Evolutionary conservation across 805 yeast genomes (phyloP), one percentile per base, ranked within the genome.

Genomic region (Ogataea paradorogensis): DNA sequence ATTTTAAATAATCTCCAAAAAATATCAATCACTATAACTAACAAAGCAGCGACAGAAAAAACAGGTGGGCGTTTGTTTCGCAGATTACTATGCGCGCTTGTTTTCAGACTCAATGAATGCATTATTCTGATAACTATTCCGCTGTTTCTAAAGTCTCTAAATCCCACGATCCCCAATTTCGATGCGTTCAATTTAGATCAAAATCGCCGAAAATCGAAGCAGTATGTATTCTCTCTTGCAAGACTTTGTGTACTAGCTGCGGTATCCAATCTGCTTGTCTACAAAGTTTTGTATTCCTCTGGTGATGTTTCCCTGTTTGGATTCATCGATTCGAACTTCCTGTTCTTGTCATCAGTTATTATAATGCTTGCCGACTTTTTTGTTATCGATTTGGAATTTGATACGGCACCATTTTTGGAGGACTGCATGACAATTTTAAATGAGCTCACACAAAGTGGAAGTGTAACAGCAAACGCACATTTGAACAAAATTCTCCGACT

Each of bases 381-480:
- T 11, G 28, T 9, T 8, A 23, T 11, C 26, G 20, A 22, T 18
- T 18, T 23, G 11, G 14, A 30, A 27, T 21, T 23, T 11, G 18
- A 13, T n/a, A 16, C 33, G n/a, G 27, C 15, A 14, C 10, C 16
- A 4, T 3, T 25, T 15, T 16, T 30, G 28, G 22, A 23, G 16
- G 29, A 22, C 7, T 35, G 44, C 25, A 25, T 27, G 13, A 11
- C 31, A 3, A 25, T 35, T 11, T 30, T 40, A 14, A 28, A 15
- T 26, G 44, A 40, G 15, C 35, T 40, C 7, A 40, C 44, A 7
- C 35, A 40, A n/a, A 31, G 40, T 27, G 44, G 44, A 9, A 35
- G 29, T 31, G 33, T 40, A n/a, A 35, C 44, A 1, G 44, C 44
- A 3, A 40, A 40, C 21, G 44, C 35, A 7, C 27, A 35, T 13